phyloP scores from a whole-genome alignment of 495 filamentous ascomycete genomes.

The Cryomyces minteri region DNA sequence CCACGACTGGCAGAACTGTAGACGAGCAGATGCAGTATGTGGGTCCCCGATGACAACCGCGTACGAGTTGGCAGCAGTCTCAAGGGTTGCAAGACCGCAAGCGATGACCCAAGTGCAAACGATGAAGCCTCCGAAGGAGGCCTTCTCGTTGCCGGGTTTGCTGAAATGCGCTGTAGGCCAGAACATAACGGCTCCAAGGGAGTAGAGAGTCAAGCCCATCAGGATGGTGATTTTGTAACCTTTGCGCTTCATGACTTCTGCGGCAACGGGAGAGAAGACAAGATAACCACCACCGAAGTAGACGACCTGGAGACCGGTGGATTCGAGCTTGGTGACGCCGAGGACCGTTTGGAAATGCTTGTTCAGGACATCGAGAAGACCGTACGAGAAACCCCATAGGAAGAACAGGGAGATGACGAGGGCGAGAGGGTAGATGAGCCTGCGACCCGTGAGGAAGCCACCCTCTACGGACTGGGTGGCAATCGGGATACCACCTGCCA shows the following conservation, averaged over 20 bases:
- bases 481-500: constrained; percentile 9
- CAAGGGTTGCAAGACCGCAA: constrained; percentile 12
- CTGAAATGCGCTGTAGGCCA: constrained; percentile 10
- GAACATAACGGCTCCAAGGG: constrained; percentile 4
- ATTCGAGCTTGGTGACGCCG: constrained; percentile 29
- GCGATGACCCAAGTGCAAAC: constrained; percentile 12
- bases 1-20: constrained; percentile 13
- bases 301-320: constrained; percentile 30
- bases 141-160: constrained; percentile 2
- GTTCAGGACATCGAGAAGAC: constrained; percentile 61
- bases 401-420: constrained; percentile 66
- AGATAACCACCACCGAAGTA: constrained; percentile 13
- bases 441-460: constrained; percentile 7
- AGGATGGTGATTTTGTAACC: constrained; percentile 19
- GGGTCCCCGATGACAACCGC: constrained; percentile 11
- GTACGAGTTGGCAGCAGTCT: constrained; percentile 9
- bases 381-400: constrained; percentile 76
- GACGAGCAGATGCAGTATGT: constrained; percentile 6
- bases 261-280: constrained; percentile 9
- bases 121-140: constrained; percentile 9
- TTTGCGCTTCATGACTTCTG: constrained; percentile 16
- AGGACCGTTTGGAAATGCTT: constrained; percentile 38
- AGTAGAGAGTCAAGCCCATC: constrained; percentile 13
- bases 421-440: constrained; percentile 28
- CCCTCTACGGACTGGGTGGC: constrained; percentile 4